phyloP scores from a whole-genome alignment of 805 yeast species.

The Wickerhamiella azymoides region DNA sequence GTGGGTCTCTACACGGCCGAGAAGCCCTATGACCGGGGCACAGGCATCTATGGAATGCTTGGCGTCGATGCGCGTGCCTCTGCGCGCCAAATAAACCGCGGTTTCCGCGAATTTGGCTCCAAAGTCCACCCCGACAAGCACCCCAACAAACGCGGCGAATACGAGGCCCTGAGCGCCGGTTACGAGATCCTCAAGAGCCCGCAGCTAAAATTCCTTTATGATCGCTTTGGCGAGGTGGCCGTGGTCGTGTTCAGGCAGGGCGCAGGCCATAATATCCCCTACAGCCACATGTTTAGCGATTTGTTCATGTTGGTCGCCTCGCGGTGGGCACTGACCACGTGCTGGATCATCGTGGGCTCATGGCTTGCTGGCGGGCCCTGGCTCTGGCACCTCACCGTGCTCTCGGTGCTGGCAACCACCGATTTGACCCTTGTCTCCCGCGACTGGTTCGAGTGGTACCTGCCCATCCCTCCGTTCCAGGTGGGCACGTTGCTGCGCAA shows the following conservation, averaged over 20 bases:
- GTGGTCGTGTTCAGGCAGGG: background rate
- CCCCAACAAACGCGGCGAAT: constrained; percentile 9
- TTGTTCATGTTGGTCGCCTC: background rate
- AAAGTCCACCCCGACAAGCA: constrained; percentile 26
- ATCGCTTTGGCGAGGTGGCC: constrained; percentile 66
- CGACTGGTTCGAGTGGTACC: constrained; percentile 3
- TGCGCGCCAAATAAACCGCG: constrained; percentile 13
- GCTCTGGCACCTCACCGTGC: background rate
- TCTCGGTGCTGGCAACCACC: background rate
- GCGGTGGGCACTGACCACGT: background rate
- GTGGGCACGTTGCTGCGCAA: background rate
- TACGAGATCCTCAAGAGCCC: constrained; percentile 63
- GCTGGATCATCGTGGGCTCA: background rate
- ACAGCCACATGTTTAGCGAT: background rate
- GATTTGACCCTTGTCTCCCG: background rate
- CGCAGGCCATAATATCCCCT: background rate
- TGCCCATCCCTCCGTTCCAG: constrained; percentile 5
- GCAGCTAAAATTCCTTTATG: constrained; percentile 67
- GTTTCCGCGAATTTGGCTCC: constrained; percentile 18
- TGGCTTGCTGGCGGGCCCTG: background rate
- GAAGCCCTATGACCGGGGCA: background rate
- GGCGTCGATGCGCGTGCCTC: constrained; percentile 15
- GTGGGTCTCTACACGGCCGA: background rate
- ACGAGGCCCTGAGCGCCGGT: constrained; percentile 23
- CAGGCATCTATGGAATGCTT: constrained; percentile 13